phyloP scores from a whole-genome alignment of 306 rosid genomes.

The Sophora flavescens region DNA sequence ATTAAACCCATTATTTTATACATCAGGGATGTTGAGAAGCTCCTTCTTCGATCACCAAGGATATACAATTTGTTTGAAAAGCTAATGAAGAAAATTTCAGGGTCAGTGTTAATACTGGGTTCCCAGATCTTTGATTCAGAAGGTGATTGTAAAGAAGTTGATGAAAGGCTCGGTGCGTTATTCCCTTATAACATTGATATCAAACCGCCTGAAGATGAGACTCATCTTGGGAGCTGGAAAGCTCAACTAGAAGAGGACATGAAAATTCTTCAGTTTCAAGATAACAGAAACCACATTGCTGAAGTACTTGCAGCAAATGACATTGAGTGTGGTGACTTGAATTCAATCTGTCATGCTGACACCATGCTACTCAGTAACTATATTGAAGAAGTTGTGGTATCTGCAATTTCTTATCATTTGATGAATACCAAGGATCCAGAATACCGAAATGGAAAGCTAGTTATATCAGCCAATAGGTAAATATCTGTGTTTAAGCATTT shows the following conservation, averaged over 20 bases:
- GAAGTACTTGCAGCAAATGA: slow-evolving; percentile 80
- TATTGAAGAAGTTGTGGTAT: slow-evolving; percentile 70
- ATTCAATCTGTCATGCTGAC: slow-evolving; percentile 65
- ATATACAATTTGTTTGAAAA: slow-evolving; percentile 66
- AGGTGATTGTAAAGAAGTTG: slow-evolving; percentile 53
- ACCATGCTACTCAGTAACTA: slow-evolving; percentile 59
- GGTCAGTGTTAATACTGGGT: slow-evolving; percentile 79
- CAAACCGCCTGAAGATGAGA: slow-evolving; percentile 71
- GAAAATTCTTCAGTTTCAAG: slow-evolving; percentile 67
- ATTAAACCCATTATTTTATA: slow-evolving; percentile 71
- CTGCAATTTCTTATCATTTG: slow-evolving; percentile 73
- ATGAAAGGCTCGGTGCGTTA: slow-evolving; percentile 61
- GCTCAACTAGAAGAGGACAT: slow-evolving; percentile 72
- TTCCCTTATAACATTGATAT: slow-evolving; percentile 72
- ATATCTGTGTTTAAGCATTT: slow-evolving; percentile 30
- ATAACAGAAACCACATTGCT: slow-evolving; percentile 82
- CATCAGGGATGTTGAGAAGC: slow-evolving; percentile 70
- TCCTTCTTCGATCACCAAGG: slow-evolving; percentile 64
- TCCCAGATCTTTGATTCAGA: slow-evolving; percentile 58
- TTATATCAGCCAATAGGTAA: slow-evolving; percentile 76
- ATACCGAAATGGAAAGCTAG: slow-evolving; percentile 82
- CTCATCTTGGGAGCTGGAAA: slow-evolving; percentile 63
- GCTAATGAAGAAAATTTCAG: slow-evolving; percentile 71
- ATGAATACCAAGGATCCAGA: slow-evolving; percentile 63
- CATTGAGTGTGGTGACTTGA: slow-evolving; percentile 76